Conservation (phyloP, 192 early-diverging fungal species). For the Chytriomyces sp. region DNA sequence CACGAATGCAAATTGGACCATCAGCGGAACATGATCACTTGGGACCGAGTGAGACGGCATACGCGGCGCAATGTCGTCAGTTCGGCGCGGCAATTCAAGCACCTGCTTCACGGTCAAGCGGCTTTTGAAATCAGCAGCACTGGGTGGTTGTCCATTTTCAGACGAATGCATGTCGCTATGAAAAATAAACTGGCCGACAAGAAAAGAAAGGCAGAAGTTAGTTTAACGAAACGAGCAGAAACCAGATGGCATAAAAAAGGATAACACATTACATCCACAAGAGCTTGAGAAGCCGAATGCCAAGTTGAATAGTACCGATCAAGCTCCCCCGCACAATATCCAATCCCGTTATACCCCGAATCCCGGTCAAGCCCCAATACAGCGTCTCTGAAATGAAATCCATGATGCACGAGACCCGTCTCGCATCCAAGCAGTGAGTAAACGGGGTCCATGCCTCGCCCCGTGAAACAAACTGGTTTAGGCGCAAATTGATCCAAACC, state of each 20-base stretch:
- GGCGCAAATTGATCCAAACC: neutral
- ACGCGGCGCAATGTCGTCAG: neutral
- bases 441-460: neutral
- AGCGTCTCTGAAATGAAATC: slow-evolving; percentile 7
- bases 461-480: neutral
- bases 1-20: slow-evolving; percentile 16
- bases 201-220: neutral
- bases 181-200: neutral
- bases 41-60: neutral
- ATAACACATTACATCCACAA: slow-evolving; percentile 25
- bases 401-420: slow-evolving; percentile 3
- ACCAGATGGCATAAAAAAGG: neutral
- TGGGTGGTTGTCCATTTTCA: neutral
- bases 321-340: neutral
- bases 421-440: neutral
- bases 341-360: no score
- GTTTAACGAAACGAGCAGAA: neutral
- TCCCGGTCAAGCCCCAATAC: slow-evolving; percentile 1
- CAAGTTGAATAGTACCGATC: slow-evolving; percentile 15
- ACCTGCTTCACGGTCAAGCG: neutral
- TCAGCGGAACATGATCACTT: slow-evolving; percentile 22
- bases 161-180: neutral
- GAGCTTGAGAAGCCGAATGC: slow-evolving; percentile 6
- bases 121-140: neutral
- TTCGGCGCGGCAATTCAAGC: slow-evolving; percentile 4